These are phyloP conservation scores for Diaporthe vaccinii DNA, from an alignment of 2,329 filamentous ascomycete genomes.

Conservation along the genomic window DNA sequence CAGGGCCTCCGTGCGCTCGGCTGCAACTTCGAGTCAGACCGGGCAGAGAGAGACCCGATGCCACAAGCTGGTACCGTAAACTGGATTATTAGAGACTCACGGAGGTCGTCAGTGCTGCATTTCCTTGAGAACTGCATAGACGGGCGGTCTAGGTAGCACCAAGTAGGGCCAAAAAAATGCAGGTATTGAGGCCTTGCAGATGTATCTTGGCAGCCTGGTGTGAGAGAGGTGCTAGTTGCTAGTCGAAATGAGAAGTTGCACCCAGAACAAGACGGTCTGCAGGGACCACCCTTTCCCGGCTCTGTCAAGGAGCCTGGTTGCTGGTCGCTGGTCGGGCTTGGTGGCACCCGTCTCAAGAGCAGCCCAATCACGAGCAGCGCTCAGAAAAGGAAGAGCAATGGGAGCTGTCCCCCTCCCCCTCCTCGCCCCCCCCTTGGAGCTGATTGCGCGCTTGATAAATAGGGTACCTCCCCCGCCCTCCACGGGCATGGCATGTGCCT, in stretches of 20 bases:
- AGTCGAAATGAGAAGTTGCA: constrained; percentile 28
- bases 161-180: not conserved
- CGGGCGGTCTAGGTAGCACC: not conserved
- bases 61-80: not conserved
- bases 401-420: constrained; percentile 19
- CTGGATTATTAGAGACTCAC: not conserved
- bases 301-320: not conserved
- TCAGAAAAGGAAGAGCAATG: constrained; percentile 13
- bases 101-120: not conserved
- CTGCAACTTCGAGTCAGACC: constrained; percentile 27
- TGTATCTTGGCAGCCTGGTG: constrained; percentile 6
- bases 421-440: constrained; percentile 33
- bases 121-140: not conserved
- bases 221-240: not conserved
- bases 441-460: constrained; percentile 52
- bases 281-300: constrained; percentile 34
- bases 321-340: constrained; percentile 7
- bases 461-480: constrained; percentile 49
- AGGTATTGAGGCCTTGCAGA: not conserved
- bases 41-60: not conserved
- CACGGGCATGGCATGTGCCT: constrained; percentile 50
- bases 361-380: constrained; percentile 15
- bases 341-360: constrained; percentile 29
- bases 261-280: constrained; percentile 20
- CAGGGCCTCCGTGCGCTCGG: constrained; percentile 1